Evolutionary conservation across 495 filamentous ascomycete species (phyloP).

Genomic region (Penicillium dipodomyicola): DNA sequence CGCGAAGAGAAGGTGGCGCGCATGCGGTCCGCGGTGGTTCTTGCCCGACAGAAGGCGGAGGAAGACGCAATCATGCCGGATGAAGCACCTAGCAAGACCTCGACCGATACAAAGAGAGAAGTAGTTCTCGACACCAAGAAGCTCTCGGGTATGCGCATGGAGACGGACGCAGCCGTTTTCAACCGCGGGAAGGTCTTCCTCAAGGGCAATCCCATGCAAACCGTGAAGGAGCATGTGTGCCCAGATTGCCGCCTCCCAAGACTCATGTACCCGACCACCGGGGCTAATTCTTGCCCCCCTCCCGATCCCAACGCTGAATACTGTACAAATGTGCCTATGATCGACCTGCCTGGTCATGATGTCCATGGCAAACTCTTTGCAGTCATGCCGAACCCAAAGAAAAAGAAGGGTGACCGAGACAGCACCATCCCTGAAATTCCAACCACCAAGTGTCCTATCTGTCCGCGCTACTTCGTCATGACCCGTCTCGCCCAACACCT

Average conservation of each 20-base stretch:
- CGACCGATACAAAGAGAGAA: slow-evolving; percentile 35
- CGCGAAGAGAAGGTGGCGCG: slow-evolving; percentile 72
- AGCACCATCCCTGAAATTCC: slow-evolving; percentile 48
- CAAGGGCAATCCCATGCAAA: slow-evolving; percentile 73
- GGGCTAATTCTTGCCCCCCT: slow-evolving; percentile 56
- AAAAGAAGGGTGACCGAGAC: slow-evolving; percentile 42
- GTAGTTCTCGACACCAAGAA: slow-evolving; percentile 38
- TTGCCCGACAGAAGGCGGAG: slow-evolving; percentile 64
- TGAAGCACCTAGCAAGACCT: slow-evolving; percentile 35
- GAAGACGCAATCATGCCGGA: slow-evolving; percentile 43
- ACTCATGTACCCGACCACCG: slow-evolving; percentile 61
- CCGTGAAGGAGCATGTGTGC: slow-evolving; percentile 66
- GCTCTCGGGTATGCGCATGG: slow-evolving; percentile 49
- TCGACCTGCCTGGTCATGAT: slow-evolving; percentile 70
- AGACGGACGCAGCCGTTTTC: slow-evolving; percentile 69
- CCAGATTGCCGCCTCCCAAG: slow-evolving; percentile 64
- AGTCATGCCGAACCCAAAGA: slow-evolving; percentile 56
- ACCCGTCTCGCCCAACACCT: slow-evolving; percentile 70
- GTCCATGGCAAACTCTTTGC: slow-evolving; percentile 79
- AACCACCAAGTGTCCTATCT: slow-evolving; percentile 67
- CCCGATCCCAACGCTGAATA: slow-evolving; percentile 62
- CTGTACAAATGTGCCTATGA: slow-evolving; percentile 73
- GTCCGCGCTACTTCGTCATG: slow-evolving; percentile 58
- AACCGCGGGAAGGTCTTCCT: slow-evolving; percentile 69
- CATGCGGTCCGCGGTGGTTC: slow-evolving; percentile 68